Percentiles rank a stretch among this genome's conserved stretches.
These are phyloP conservation scores for Aspergillus felis DNA, from an alignment of 2,329 filamentous ascomycete species.

Conservation along the genomic window DNA sequence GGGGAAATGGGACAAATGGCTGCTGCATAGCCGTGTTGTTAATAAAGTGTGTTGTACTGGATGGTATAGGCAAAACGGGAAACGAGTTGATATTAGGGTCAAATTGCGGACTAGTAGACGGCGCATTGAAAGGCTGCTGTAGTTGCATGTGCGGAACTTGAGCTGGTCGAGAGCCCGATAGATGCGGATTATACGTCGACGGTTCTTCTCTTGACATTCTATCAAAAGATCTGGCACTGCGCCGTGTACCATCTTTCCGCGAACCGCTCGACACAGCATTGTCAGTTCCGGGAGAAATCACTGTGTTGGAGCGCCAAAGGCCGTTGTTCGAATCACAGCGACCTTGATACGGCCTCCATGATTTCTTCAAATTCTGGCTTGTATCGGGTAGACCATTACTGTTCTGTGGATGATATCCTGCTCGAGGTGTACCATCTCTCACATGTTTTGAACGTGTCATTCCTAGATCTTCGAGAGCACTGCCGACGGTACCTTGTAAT, in stretches of 20 bases:
- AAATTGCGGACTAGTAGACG: background rate
- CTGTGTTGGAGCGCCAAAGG: background rate
- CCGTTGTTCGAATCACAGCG: conserved; percentile 16
- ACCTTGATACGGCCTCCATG: conserved; percentile 18
- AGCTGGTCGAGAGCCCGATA: background rate
- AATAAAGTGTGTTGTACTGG: background rate
- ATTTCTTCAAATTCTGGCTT: conserved; percentile 1
- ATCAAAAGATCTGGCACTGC: background rate
- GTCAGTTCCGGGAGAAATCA: background rate
- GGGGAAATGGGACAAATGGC: conserved; percentile 6
- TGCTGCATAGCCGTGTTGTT: conserved; percentile 1
- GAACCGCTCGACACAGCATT: background rate
- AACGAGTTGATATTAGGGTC: conserved; percentile 8
- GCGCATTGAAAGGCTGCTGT: background rate
- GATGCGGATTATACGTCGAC: background rate
- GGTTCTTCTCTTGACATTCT: conserved; percentile 1
- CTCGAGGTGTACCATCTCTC: background rate
- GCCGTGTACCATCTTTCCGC: background rate
- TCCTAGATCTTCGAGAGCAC: background rate
- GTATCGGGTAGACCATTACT: background rate
- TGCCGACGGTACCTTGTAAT: background rate
- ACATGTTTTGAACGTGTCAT: conserved; percentile 6
- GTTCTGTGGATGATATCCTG: conserved; percentile 2
- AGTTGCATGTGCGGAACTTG: background rate
- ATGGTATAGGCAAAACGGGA: conserved; percentile 1